Evolutionary conservation across 495 filamentous ascomycete genomes (phyloP), one percentile per base, ranked within the genome.

Genomic region (Achaetomiella virescens): DNA sequence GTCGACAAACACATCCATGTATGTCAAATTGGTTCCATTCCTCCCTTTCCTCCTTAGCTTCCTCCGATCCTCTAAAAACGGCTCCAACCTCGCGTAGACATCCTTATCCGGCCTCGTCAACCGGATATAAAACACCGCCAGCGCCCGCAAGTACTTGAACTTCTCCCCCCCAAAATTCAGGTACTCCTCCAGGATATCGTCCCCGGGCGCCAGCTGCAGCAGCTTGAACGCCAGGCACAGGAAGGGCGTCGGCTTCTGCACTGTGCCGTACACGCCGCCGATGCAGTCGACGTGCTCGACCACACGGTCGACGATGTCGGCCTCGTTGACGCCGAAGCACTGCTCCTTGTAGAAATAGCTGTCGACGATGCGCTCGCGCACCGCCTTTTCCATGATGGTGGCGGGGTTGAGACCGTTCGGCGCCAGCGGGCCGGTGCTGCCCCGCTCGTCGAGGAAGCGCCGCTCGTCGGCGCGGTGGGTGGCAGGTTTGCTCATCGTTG

Each of bases 271-370:
- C 11, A 88, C 90, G 62, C 93, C 93, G 53, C 91, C 95, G 50
- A 98, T 80, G 72, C 77, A 81, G 64, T 78, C 83, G 35, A 85
- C 88, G 58, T 95, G 76, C 56, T 91, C 87, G 35, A 87, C 85
- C 2, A 92, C 91, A 31, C 93, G 90, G 74, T 96, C 89, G 60
- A 95, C 87, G 1, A 97, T 49, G 86, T 96, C 60, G 77, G 77
- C 89, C 51, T 90, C 89, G 73, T 97, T 97, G 57, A 98, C 75
- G 21, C 87, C 93, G 75, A 97, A 98, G 67, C 91, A 95, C 70
- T 96, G 91, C 69, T 97, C 95, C 72, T 97, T 96, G 88, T 89
- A 98, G 76, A 96, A 98, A 74, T 95, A 93, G 59, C 83, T 87
- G 58, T 95, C 88, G 53, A 89, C 83, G 70, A 98, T 97, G 64